Percentiles rank a stretch among this genome's conserved stretches.
Evolutionary conservation across 768 basidiomycete species (phyloP).

Genomic region (Hirschioporus abietinus): DNA sequence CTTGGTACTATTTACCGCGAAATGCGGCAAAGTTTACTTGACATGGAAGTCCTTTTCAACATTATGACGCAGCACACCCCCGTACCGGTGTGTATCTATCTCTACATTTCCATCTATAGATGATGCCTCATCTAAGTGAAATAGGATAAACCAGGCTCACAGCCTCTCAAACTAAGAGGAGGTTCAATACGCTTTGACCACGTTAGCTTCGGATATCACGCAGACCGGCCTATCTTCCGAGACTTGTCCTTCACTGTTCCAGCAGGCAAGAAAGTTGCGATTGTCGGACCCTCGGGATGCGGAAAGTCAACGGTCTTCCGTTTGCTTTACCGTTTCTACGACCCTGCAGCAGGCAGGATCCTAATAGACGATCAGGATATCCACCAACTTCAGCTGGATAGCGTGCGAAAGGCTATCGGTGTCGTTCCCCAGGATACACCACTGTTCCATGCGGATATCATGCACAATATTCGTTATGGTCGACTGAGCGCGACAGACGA

Average conservation of each 20-base stretch:
- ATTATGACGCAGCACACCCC: slow-evolving; percentile 78
- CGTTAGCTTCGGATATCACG: slow-evolving; percentile 87
- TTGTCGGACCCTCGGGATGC: slow-evolving; percentile 95
- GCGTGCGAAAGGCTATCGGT: slow-evolving; percentile 71
- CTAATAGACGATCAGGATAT: slow-evolving; percentile 87
- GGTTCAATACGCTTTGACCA: slow-evolving; percentile 92
- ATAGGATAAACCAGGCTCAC: slow-evolving; percentile 66
- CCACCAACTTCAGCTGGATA: slow-evolving; percentile 60
- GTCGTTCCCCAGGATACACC: slow-evolving; percentile 99
- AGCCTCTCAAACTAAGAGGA: slow-evolving; percentile 63
- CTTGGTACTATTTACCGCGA: slow-evolving; percentile 97
- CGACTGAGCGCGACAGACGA: slow-evolving; percentile 82
- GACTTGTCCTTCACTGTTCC: slow-evolving; percentile 87
- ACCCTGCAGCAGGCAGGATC: slow-evolving; percentile 76
- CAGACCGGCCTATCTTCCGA: slow-evolving; percentile 87
- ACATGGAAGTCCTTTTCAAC: slow-evolving; percentile 95
- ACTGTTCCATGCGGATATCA: slow-evolving; percentile 89
- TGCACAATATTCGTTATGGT: slow-evolving; percentile 96
- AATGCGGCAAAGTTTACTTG: slow-evolving; percentile 89
- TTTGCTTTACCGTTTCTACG: slow-evolving; percentile 91
- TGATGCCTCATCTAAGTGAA: slow-evolving; percentile 1
- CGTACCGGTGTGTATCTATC: slow-evolving; percentile 40
- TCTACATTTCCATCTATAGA: background rate
- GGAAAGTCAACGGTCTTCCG: slow-evolving; percentile 97
- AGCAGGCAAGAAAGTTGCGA: slow-evolving; percentile 93